Evolutionary conservation across 2,329 filamentous ascomycete species (phyloP), one percentile per base, ranked within the genome.

Genomic region (Cordyceps farinosa): DNA sequence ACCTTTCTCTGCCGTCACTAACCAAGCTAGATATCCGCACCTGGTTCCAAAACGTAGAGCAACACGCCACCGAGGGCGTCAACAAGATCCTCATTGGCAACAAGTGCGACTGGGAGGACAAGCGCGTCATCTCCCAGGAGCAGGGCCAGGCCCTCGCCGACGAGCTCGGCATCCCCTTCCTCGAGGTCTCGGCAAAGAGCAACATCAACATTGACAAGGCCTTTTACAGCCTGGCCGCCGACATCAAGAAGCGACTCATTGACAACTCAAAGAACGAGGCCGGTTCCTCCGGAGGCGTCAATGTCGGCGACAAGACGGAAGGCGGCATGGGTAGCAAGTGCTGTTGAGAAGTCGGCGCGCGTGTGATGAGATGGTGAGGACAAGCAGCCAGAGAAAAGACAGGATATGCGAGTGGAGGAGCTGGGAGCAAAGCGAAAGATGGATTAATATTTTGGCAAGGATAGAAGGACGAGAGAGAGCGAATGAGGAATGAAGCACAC

Each of bases 21-120:
- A 64, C 64, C 53, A 38, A 42, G 52, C 64, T 74, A 98, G 95
- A 99, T 80, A 99, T 99, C 78, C 90, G 93, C 74, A 98, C 95
- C 69, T 99, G 95, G 95, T 99, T 99, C 81, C 93, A 93, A 75
- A 98, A 99, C 80, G 93, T 97, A 70, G 93, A 97, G 77, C 93
- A 97, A 78, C 93, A 99, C 80, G 95, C 95, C 64, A 97, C 92
- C 72, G 95, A 98, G 80, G 95, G 95, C 72, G 95, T 99, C 75
- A 97, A 98, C 87, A 99, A 98, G 84, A 98, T 99, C 75, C 86
- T 99, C 69, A 97, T 99, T 70, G 95, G 95, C 76, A 99, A 99
- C 86, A 99, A 99, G 82, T 99, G 95, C 81, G 95, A 99, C 79
- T 98, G 95, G 95, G 95, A 98, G 79, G 95, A 99, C 81, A 98